Conservation (phyloP, 192 early-diverging fungal species). For the Coemansia asiatica region DNA sequence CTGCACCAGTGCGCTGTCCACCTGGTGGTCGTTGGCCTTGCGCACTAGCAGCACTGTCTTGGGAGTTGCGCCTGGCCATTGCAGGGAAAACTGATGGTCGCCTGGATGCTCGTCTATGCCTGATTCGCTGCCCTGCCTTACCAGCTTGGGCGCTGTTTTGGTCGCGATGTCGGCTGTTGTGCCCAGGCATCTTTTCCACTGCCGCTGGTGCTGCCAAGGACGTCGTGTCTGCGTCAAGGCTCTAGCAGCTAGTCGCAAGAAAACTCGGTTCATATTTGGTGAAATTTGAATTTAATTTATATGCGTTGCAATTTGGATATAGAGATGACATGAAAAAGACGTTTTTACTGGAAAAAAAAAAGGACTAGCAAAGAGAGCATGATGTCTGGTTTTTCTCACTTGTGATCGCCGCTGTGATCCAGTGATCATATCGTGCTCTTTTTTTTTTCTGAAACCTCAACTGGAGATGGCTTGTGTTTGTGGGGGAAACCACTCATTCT, state of each 20-base stretch:
- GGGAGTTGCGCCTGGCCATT: slow-evolving; percentile 54
- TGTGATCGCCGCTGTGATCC: too few species aligned
- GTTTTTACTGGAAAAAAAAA: too few species aligned
- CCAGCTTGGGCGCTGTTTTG: slow-evolving; percentile 32
- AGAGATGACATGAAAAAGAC: too few species aligned
- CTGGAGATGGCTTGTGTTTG: too few species aligned
- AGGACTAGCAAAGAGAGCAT: too few species aligned
- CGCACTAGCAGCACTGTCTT: slow-evolving; percentile 76
- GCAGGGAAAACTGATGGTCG: slow-evolving; percentile 34
- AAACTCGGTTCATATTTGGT: background rate
- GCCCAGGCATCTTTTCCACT: background rate
- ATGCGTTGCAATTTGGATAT: too few species aligned
- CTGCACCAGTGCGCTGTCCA: slow-evolving; percentile 65
- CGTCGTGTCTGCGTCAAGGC: too few species aligned
- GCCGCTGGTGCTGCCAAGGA: background rate
- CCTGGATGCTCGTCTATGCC: slow-evolving; percentile 7
- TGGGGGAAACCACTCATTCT: too few species aligned
- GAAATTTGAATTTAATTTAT: too few species aligned
- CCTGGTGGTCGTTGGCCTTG: slow-evolving; percentile 71
- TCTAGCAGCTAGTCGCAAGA: background rate
- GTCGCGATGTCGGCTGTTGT: slow-evolving; percentile 36
- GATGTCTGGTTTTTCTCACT: too few species aligned
- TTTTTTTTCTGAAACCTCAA: too few species aligned
- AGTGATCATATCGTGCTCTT: too few species aligned
- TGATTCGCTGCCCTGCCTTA: background rate